Base-by-base conservation (phyloP, 306 rosid species). In the Crotalaria pallida region DNA sequence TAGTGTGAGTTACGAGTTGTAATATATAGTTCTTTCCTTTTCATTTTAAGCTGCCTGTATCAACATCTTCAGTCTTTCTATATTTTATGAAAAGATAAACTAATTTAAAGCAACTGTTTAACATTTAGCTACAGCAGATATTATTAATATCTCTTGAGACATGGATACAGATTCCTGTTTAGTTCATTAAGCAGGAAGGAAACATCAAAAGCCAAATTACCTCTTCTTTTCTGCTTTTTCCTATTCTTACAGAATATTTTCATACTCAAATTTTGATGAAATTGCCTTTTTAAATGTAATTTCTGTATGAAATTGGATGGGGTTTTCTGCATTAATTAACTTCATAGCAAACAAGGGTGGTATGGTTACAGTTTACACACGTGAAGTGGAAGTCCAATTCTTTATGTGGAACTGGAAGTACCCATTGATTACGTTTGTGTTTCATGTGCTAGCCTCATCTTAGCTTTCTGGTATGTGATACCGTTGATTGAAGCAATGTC, bases 1-100 rank as follows among this genome's bases (percentile, higher is more conserved):
- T 64, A n/a, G n/a, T n/a, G n/a, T n/a, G 62, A n/a, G 48, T 50
- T 45, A 53, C 33, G 43, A 75, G 23, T 71, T 7, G 23, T 59
- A 55, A 7, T 38, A 74, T 27, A 26, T 41, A 23, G 74, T 48
- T 65, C 22, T 6, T 36, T 49, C 31, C 36, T 52, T 15, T 36
- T 49, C 22, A 58, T 43, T 40, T 56, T 55, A 3, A 23, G 52
- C 23, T 43, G 41, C 6, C 6, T 31, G 58, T 12, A 51, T 68
- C 47, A 9, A 43, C 26, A 12, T 29, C 56, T 50, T 51, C 43
- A 47, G 21, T 59, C 24, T 55, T 34, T 7, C 8, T 49, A 18
- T 6, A 45, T 58, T 52, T 51, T 38, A 73, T 23, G 16, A 16
- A 26, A 57, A 48, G 31, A 60, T 21, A 77, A 38, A 61, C 1